A percentile compares a stretch with the other conserved stretches of the same genome.
Evolutionary conservation across 257 asterid genomes (phyloP).

Genomic region (Knoxia roxburghii): DNA sequence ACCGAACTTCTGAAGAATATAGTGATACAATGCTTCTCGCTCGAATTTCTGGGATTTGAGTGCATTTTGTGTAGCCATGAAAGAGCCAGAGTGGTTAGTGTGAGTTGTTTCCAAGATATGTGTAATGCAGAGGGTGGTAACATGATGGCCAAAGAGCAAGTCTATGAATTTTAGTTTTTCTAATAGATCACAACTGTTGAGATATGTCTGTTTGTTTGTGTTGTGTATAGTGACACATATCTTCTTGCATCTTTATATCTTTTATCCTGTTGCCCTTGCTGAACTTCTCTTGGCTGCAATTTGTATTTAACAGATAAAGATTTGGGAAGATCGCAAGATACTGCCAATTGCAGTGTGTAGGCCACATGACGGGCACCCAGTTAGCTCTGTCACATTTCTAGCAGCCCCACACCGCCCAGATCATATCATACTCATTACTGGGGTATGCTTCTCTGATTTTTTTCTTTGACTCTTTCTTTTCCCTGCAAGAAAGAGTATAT

Average conservation of each 20-base stretch:
- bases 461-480: background rate
- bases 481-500: too few relatives aligned
- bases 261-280: background rate
- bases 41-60: background rate
- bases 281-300: background rate
- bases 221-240: background rate
- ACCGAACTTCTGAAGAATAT: too few relatives aligned
- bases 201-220: background rate
- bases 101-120: background rate
- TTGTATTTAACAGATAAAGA: conserved; percentile 60
- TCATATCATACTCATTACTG: conserved; percentile 91
- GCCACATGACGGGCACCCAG: conserved; percentile 96
- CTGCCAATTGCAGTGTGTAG: conserved; percentile 81
- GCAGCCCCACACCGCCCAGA: conserved; percentile 84
- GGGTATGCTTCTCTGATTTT: conserved; percentile 44
- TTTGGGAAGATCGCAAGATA: conserved; percentile 91
- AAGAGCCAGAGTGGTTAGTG: background rate
- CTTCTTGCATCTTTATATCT: background rate
- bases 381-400: conserved; percentile 89
- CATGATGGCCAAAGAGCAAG: background rate
- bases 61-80: background rate
- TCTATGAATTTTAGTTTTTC: background rate
- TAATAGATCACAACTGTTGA: background rate
- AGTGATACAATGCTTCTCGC: background rate
- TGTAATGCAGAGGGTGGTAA: background rate